Evolutionary conservation across 2,329 filamentous ascomycete genomes (phyloP).

Genomic region (Ophiostoma piceae): DNA sequence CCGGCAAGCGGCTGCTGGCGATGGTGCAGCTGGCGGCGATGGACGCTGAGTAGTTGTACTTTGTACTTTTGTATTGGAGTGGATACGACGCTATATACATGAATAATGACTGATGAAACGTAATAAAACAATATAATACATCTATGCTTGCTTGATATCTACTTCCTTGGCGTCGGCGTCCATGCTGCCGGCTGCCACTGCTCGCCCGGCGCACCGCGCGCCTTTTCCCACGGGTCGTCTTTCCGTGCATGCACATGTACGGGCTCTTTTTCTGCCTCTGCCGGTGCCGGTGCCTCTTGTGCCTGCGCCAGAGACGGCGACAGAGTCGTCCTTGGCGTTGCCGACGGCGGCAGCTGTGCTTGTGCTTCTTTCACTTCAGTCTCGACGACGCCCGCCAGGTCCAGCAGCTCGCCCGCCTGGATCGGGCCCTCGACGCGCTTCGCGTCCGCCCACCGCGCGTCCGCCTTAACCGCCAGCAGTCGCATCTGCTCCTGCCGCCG

Average conservation of each 20-base stretch:
- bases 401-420: constrained; percentile 9
- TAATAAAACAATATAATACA: not conserved
- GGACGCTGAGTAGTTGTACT: constrained; percentile 22
- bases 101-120: not conserved
- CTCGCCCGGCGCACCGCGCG: constrained; percentile 53
- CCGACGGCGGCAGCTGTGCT: not conserved
- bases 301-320: not conserved
- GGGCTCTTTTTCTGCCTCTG: not conserved
- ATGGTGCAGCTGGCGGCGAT: constrained; percentile 37
- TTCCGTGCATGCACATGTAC: constrained; percentile 16
- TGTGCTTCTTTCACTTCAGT: constrained; percentile 22
- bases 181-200: constrained; percentile 64
- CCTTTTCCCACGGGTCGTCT: constrained; percentile 55
- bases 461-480: constrained; percentile 54
- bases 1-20: constrained; percentile 40
- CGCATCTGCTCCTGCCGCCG: constrained; percentile 50
- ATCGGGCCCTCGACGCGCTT: constrained; percentile 37
- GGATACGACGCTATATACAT: constrained; percentile 11
- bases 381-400: constrained; percentile 5
- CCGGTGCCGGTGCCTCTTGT: not conserved
- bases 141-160: not conserved
- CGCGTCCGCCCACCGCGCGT: constrained; percentile 55
- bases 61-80: not conserved
- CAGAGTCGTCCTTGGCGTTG: not conserved
- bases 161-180: constrained; percentile 38